These are phyloP conservation scores for Pelomyxa schiedti DNA, from an alignment of 78 protist species.

Conservation along the genomic window DNA sequence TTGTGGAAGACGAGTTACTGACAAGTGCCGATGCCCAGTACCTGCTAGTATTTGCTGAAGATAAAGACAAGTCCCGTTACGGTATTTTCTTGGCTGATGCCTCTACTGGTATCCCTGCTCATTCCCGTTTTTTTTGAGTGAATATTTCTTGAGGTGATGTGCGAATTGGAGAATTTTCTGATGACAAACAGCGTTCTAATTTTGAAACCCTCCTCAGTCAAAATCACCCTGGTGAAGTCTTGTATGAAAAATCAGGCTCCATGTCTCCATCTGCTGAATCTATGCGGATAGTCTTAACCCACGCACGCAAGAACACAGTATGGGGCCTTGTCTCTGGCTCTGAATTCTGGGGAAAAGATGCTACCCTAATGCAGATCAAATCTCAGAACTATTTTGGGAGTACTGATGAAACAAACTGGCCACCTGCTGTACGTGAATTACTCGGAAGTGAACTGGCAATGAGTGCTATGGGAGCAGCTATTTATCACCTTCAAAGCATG, in stretches of 20 bases:
- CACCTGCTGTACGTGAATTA: neutral
- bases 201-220: conserved; percentile 38
- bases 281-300: neutral
- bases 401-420: neutral
- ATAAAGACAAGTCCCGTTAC: neutral
- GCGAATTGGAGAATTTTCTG: conserved; percentile 8
- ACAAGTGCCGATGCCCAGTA: conserved; percentile 7
- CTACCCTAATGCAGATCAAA: neutral
- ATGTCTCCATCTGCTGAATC: neutral
- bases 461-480: conserved; percentile 25
- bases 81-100: conserved; percentile 59
- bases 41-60: conserved; percentile 35
- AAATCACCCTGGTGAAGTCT: conserved; percentile 33
- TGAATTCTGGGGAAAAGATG: conserved; percentile 9
- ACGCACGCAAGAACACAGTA: neutral
- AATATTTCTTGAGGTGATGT: neutral
- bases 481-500: conserved; percentile 14
- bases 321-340: too few species aligned
- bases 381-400: too few species aligned
- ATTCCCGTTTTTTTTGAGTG: neutral
- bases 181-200: conserved; percentile 20
- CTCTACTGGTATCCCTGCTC: conserved; percentile 22
- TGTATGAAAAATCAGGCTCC: conserved; percentile 9
- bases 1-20: conserved; percentile 35
- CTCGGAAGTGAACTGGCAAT: neutral